These are phyloP conservation scores for Magnolia changhungtana DNA, from an alignment of 164 flowering plant genomes.

Conservation along the genomic window DNA sequence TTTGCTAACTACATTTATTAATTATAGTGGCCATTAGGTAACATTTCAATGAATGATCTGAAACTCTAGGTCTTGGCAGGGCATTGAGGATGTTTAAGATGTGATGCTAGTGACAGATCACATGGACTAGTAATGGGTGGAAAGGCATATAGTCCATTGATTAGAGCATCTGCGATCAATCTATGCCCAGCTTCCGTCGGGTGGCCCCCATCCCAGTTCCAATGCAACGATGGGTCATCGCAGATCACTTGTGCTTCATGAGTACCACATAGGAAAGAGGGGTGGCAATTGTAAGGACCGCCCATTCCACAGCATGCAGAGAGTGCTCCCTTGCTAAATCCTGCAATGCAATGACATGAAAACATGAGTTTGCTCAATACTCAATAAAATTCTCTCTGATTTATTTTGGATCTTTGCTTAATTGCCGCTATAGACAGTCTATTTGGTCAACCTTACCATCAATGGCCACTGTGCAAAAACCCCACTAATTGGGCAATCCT, in stretches of 20 bases:
- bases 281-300: constrained; percentile 28
- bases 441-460: too few relatives aligned
- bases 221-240: constrained; percentile 26
- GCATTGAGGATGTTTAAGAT: too few relatives aligned
- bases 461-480: too few relatives aligned
- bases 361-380: not conserved
- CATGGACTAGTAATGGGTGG: constrained; percentile 12
- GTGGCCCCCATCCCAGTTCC: constrained; percentile 43
- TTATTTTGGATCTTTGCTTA: too few relatives aligned
- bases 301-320: constrained; percentile 38
- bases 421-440: too few relatives aligned
- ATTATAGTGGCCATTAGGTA: too few relatives aligned
- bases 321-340: constrained; percentile 3
- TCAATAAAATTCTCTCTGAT: too few relatives aligned
- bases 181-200: constrained; percentile 33
- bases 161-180: constrained; percentile 19
- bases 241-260: constrained; percentile 16
- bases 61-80: too few relatives aligned
- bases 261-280: constrained; percentile 19
- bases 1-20: too few relatives aligned
- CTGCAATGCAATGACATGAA: not conserved
- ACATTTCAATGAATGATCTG: too few relatives aligned
- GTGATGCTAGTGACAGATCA: not conserved
- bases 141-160: constrained; percentile 18
- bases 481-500: too few relatives aligned